Base-by-base conservation (phyloP, 768 basidiomycete species). In the Stropharia rugosoannulata region DNA sequence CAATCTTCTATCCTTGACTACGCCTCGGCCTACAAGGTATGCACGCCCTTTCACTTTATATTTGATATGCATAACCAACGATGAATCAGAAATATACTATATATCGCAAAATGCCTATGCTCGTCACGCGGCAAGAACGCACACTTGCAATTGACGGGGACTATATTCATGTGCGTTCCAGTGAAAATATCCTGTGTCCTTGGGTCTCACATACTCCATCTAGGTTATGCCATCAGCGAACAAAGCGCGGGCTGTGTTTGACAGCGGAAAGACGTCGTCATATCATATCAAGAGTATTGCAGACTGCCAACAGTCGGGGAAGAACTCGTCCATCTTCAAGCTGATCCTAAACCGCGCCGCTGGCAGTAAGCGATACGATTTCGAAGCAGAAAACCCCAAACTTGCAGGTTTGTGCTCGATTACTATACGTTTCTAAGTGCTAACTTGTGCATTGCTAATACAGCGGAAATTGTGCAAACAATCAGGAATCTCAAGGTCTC, bases 81-180 rank as follows among this genome's bases (percentile, higher is more conserved):
- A n/a, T 54, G 13, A 2, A 52, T 1, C 68, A 95, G 92, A 90
- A 91, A 81, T 99, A 87, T 64, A 89, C 85, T 0, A 90, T 99
- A 13, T 91, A 90, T 67, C 88, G 96, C 44, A 98, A 95, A 73
- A 84, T 96, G 70, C 94, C 95, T 1, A 95, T 95, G 89, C 75
- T 93, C 22, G 86, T 98, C 45, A 87, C 91, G 3, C 83, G 93
- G n/a, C 94, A 95, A 62, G 93, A 96, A 67, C 85, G 95, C 6
- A 85, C 86, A 1, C 80, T 99, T 1, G 95, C 96, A 10, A 92
- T 98, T 59, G 97, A 99, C 68, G 95, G 95, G 4, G 91, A 87
- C 59, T 98, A 98, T 63, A 85, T 97, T 37, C 92, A 95, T 67
- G 92, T 93, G 55, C 56, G 82, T 69, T 11, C 16, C 48, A 7